Evolutionary conservation across 2,329 filamentous ascomycete genomes (phyloP), one percentile per base, ranked within the genome.

Genomic region (Clarireedia paspali): DNA sequence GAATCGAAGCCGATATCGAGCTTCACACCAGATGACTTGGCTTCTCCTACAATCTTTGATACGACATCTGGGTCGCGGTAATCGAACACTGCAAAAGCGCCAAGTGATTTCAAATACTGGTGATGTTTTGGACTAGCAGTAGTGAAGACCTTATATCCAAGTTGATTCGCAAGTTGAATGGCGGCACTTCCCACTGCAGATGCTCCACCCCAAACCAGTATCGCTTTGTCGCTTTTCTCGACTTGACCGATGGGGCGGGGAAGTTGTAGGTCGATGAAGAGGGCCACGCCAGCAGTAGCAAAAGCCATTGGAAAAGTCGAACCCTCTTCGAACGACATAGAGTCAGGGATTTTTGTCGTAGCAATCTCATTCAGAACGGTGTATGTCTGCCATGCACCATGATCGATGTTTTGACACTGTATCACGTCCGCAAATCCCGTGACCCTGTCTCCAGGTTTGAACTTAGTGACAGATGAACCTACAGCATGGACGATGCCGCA

Each of bases 391-490:
- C 77, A 78, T 2, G 61, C 70, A 66, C 40, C 60, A 63, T 50
- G 62, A 57, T 54, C 63, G 15, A 50, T 72, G 68, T 60, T 76
- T 1, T 62, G 49, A 15, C 61, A 63, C 20, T 20, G 20, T 20
- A 79, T 62, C 80, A 80, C 6, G 66, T 67, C 58, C 15, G 39
- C 58, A 39, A 61, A 63, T 3, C 63, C 79, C 75, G 59, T 79
- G 76, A 64, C 79, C 67, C 2, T 74, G 72, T 65, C 63, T n/a
- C 62, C 61, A 7, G 51, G 38, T 23, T 59, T 57, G 57, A 65
- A 65, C n/a, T 57, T 60, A 0, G 59, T 61, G 3, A 65, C 59
- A 2, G 38, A 38, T 17, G 55, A 46, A 4, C 62, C 62, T 12
- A 63, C 38, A 3, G 52, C 50, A n/a, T 36, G 23, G 1, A 65